Evolutionary conservation across 1,284 basidiomycete species (phyloP).

Genomic region (Takashimella tepidaria): DNA sequence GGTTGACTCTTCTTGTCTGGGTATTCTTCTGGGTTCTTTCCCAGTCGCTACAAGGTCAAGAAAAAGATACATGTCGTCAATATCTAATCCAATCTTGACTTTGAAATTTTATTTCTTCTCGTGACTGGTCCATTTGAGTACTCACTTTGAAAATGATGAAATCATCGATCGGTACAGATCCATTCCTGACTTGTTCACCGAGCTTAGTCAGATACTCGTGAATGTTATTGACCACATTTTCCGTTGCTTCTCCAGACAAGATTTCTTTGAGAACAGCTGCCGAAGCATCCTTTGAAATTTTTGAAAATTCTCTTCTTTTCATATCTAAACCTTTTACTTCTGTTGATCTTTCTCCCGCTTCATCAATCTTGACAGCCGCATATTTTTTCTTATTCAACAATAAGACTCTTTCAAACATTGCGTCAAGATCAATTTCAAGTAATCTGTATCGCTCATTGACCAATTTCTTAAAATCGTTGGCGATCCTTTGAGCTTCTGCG

Average conservation of each 20-base stretch:
- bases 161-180: conserved; percentile 77
- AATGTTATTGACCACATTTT: conserved; percentile 82
- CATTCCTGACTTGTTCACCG: conserved; percentile 68
- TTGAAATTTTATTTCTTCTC: too few relatives aligned
- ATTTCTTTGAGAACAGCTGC: conserved; percentile 85
- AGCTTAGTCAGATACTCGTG: conserved; percentile 82
- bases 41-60: conserved; percentile 60
- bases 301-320: conserved; percentile 95
- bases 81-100: background rate
- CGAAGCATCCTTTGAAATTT: conserved; percentile 85
- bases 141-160: conserved; percentile 88
- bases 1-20: conserved; percentile 92
- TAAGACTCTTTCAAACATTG: conserved; percentile 86
- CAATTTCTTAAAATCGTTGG: conserved; percentile 85
- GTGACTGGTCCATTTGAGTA: too few relatives aligned
- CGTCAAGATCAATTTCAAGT: conserved; percentile 95
- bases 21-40: conserved; percentile 93
- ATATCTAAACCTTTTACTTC: conserved; percentile 98
- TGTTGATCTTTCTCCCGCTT: conserved; percentile 64
- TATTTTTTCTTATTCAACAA: conserved; percentile 99
- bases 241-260: conserved; percentile 84
- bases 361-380: conserved; percentile 89
- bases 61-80: background rate
- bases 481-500: conserved; percentile 83
- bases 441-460: conserved; percentile 95